Evolutionary conservation across 257 asterid species (phyloP), one percentile per base, ranked within the genome.

Genomic region (Rauvolfia tetraphylla): DNA sequence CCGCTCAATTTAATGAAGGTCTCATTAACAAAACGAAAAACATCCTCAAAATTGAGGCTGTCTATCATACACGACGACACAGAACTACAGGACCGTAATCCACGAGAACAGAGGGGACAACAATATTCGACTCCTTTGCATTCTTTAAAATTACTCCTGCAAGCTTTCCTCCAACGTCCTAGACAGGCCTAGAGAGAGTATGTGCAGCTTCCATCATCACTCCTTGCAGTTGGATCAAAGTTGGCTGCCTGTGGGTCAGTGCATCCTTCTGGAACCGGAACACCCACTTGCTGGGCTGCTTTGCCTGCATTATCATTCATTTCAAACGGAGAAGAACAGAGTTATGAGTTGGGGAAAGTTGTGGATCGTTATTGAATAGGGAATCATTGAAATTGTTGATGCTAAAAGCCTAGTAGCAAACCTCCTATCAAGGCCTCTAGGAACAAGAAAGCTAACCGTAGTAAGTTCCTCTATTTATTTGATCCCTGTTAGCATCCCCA

Each of bases 401-500:
- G 46, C 42, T 14, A 9, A 33, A n/a, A 1, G 13, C 7, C 42
- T 7, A 17, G 8, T 7, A 22, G 74, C 78, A 51, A 65, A 79
- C 82, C 78, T 79, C 82, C 78, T 73, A 79, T 70, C 62, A 67
- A 72, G 69, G 68, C 66, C 59, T 73, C 39, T 39, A 71, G 75
- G 81, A 75, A 22, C 56, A 78, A 80, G 74, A 72, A 68, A 72
- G 34, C 81, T 76, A 71, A 80, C 90, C 86, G 74, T 85, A 92
- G 92, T 82, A 92, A 65, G 77, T 72, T 59, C 97, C 97, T 0
- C 81, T 77, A 0, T 85, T 81, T 15, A 90, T 82, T 34, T 91
- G 51, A 29, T 92, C 97, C 72, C 78, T 83, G 88, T 92, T 92
- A 68, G 97, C 97, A 9, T 92, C 92, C 57, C 96, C 97, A 7